Evolutionary conservation across 208 protist genomes (phyloP), one percentile per base, ranked within the genome.

Genomic region (Trypanosoma conorhini): DNA sequence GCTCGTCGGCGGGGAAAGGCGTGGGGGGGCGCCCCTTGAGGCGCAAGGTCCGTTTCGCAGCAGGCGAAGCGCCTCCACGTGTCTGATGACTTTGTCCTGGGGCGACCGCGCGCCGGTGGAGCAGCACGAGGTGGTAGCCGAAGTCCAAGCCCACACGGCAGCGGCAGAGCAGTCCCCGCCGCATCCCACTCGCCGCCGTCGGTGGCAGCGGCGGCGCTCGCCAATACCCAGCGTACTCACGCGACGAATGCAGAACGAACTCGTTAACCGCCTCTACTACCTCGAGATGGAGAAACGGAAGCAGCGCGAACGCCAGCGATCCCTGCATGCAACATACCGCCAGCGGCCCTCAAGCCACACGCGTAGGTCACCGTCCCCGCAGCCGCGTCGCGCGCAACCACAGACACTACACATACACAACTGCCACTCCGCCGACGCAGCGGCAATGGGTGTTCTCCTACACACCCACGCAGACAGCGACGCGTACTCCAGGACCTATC

Each of bases 251-350:
- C 42, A 54, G n/a, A 44, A 65, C 21, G 42, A 65, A 19, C 60
- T 65, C 48, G 54, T 65, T 26, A 31, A 65, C 4, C 19, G 60
- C 30, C 44, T 65, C 0, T 65, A 65, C 33, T 65, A 65, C 44
- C 13, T n/a, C 44, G n/a, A n/a, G 35, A 8, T 51, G 7, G 22
- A 13, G 12, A 51, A 51, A 51, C 60, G n/a, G 33, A n/a, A 38
- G 8, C 15, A 8, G 0, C 42, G 60, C 35, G 12, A 24, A 35
- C 24, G 15, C 5, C 58, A 21, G 21, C 22, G 12, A 9, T 40
- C 24, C 7, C 31, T 35, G 46, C 5, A 5, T 30, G 46, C 38
- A 21, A 17, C 21, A 62, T 9, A 57, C 10, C 52, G 24, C 52
- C 12, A 57, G 52, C 8, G 24, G 24, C 12, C 8, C 52, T 26